Conservation (phyloP, 75 land plant genomes). For the Picea sitchensis region DNA sequence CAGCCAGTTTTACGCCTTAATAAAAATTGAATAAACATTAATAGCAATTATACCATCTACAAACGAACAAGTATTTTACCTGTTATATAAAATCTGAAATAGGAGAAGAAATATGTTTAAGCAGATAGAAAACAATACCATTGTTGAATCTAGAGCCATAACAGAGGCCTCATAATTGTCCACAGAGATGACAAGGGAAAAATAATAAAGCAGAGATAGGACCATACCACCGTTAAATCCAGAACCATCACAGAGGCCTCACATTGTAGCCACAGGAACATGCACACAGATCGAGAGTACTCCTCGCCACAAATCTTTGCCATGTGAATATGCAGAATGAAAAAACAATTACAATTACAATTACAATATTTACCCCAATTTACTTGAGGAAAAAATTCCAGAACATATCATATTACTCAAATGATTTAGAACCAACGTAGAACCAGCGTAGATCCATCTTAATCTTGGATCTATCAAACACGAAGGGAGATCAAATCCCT, state of each 20-base stretch:
- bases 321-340: slow-evolving; percentile 11
- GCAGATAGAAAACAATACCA: slow-evolving; percentile 36
- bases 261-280: slow-evolving; percentile 65
- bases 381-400: not conserved
- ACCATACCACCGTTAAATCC: slow-evolving; percentile 76
- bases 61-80: too few species aligned
- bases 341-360: not conserved
- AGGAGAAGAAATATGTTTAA: not conserved
- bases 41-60: too few species aligned
- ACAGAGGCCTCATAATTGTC: slow-evolving; percentile 53
- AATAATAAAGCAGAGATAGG: not conserved
- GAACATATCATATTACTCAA: not conserved
- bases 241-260: slow-evolving; percentile 62
- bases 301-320: slow-evolving; percentile 78
- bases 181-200: not conserved
- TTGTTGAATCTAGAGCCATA: slow-evolving; percentile 58
- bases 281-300: slow-evolving; percentile 52
- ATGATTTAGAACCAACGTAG: not conserved
- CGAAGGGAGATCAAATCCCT: too few species aligned
- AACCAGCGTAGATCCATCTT: too few species aligned
- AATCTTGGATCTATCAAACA: too few species aligned
- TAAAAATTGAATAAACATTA: not conserved
- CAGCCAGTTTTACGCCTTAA: not conserved
- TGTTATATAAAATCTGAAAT: not conserved
- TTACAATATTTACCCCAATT: not conserved